Base-by-base conservation (phyloP, 768 basidiomycete genomes). In the Serpula lacrymans region DNA sequence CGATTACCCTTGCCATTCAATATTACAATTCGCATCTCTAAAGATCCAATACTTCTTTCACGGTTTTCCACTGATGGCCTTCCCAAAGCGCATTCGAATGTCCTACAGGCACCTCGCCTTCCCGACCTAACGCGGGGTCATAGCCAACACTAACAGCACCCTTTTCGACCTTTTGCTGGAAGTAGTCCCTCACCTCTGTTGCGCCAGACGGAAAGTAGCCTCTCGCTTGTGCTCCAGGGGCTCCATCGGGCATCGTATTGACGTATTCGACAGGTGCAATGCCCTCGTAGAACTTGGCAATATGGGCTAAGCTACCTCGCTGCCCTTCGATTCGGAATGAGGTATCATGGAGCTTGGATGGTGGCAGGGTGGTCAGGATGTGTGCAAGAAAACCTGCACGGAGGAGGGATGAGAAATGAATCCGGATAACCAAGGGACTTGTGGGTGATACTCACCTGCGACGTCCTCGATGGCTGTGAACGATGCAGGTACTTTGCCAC, bases 321-420 rank as follows among this genome's bases (percentile, higher is more conserved):
- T 59, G 39, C 1, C 49, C 49, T 29, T 57, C 43, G 6, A 54
- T 52, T n/a, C 64, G 64, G 52, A 67, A 63, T 4, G 57, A 57
- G 2, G 41, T 49, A 37, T 69, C 42, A 10, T 56, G 35, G 33
- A 60, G 32, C 14, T 41, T 37, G 35, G 25, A 18, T 11, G 29
- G 37, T 20, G 38, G 42, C 22, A 45, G 37, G 20, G 42, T 43
- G 6, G 50, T 58, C 24, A 60, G 42, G 18, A 60, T 42, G 21
- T 54, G 51, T 12, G 49, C 52, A 21, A 51, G 27, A 39, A 47
- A 57, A 22, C 42, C 52, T 36, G 22, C n/a, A n/a, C n/a, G n/a
- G 27, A 16, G 8, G 16, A 8, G 9, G 31, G 17, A 12, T 39
- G 5, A 31, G 39, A 24, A 16, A 41, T 10, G 20, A 13, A 28